phyloP scores from a whole-genome alignment of 192 early-diverging fungal genomes.

The Borealophlyctis nickersoniae region DNA sequence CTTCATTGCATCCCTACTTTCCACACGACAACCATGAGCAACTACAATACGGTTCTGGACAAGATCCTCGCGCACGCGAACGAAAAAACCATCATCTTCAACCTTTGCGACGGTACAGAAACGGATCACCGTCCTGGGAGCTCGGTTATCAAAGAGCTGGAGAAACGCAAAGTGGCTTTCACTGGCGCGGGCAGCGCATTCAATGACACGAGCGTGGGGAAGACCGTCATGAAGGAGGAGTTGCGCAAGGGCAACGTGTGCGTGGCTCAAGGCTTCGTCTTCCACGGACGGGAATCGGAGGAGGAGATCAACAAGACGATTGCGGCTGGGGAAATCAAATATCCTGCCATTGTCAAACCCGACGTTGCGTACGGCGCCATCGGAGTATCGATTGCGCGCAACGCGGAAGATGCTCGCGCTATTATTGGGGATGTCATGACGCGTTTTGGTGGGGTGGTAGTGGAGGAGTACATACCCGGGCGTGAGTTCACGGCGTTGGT shows the following conservation, averaged over 20 bases:
- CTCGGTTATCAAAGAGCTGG: not conserved
- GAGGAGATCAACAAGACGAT: not conserved
- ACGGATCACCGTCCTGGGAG: not conserved
- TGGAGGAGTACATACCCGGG: not conserved
- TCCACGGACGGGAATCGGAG: not conserved
- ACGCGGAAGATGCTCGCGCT: not conserved
- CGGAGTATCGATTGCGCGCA: not conserved
- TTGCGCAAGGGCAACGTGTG: not conserved
- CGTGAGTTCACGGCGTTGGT: not conserved
- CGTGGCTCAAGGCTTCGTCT: not conserved
- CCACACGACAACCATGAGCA: not conserved
- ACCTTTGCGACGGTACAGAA: conserved; percentile 1
- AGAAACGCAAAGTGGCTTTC: not conserved
- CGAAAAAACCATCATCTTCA: not conserved
- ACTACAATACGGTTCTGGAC: not conserved
- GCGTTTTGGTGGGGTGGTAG: not conserved
- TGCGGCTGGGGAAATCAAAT: not conserved
- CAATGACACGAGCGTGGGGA: not conserved
- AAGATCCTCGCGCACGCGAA: not conserved
- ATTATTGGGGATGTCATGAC: not conserved
- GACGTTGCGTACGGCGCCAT: not conserved
- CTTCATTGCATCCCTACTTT: not conserved
- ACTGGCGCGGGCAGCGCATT: not conserved
- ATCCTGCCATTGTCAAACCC: not conserved
- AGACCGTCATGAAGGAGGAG: not conserved